Percentiles rank a stretch among this genome's conserved stretches.
phyloP scores from a whole-genome alignment of 345 rosid genomes.

The Eucalyptus caleyi region DNA sequence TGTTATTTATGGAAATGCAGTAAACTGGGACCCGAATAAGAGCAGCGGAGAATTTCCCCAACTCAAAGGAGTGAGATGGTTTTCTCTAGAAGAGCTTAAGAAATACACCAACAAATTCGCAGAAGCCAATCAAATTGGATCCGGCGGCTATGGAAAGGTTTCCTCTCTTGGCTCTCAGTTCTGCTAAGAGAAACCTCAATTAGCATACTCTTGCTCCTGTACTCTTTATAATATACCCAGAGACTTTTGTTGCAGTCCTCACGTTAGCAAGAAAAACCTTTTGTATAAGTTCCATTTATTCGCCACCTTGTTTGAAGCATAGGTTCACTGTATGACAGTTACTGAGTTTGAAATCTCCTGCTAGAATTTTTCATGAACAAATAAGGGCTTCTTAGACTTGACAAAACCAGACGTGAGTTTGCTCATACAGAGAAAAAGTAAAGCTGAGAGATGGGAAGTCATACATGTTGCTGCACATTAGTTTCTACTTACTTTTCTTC shows the following conservation, averaged over 20 bases:
- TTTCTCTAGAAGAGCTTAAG: slow-evolving; percentile 64
- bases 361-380: background rate
- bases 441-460: background rate
- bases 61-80: slow-evolving; percentile 66
- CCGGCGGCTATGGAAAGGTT: slow-evolving; percentile 94
- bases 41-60: slow-evolving; percentile 53
- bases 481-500: background rate
- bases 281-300: background rate
- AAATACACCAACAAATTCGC: slow-evolving; percentile 61
- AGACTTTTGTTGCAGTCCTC: background rate
- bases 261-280: background rate
- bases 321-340: background rate
- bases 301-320: background rate
- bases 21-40: slow-evolving; percentile 52
- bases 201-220: background rate
- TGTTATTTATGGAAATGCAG: slow-evolving; percentile 16
- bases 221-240: background rate
- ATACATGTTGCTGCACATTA: background rate
- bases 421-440: background rate
- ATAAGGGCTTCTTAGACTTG: background rate
- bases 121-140: slow-evolving; percentile 55
- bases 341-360: background rate
- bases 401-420: background rate
- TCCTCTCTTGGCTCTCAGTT: background rate
- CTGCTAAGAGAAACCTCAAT: background rate